phyloP scores from a whole-genome alignment of 108 stramenopile species.

The Nitzschia sp. region DNA sequence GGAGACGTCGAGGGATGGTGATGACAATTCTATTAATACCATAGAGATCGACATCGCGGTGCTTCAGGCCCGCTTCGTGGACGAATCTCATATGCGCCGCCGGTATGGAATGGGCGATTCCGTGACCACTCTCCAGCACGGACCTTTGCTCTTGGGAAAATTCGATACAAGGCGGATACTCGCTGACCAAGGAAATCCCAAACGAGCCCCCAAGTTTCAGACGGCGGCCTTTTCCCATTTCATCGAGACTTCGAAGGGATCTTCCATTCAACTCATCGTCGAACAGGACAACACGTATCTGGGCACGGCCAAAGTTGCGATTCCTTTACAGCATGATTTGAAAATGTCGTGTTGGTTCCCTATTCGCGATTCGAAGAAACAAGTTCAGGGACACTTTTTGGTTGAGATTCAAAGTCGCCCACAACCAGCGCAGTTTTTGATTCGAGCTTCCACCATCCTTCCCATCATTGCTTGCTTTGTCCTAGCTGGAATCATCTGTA shows the following conservation, averaged over 20 bases:
- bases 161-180: neutral
- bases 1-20: neutral
- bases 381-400: neutral
- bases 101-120: neutral
- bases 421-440: neutral
- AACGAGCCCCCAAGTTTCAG: no score
- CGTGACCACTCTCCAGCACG: neutral
- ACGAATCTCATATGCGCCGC: neutral
- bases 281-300: neutral
- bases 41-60: neutral
- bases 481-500: no score
- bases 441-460: slow-evolving; percentile 1
- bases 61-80: neutral
- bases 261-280: neutral
- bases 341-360: slow-evolving; percentile 10
- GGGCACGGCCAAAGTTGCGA: neutral
- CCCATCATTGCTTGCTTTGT: neutral
- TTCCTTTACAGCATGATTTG: neutral
- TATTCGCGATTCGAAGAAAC: neutral
- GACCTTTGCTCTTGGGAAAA: neutral
- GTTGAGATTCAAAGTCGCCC: slow-evolving; percentile 4
- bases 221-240: slow-evolving; percentile 9
- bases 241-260: slow-evolving; percentile 3
- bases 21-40: slow-evolving; percentile 4
- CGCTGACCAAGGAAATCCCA: no score